phyloP scores from a whole-genome alignment of 2,329 filamentous ascomycete species.

The Calonectria honghensis region DNA sequence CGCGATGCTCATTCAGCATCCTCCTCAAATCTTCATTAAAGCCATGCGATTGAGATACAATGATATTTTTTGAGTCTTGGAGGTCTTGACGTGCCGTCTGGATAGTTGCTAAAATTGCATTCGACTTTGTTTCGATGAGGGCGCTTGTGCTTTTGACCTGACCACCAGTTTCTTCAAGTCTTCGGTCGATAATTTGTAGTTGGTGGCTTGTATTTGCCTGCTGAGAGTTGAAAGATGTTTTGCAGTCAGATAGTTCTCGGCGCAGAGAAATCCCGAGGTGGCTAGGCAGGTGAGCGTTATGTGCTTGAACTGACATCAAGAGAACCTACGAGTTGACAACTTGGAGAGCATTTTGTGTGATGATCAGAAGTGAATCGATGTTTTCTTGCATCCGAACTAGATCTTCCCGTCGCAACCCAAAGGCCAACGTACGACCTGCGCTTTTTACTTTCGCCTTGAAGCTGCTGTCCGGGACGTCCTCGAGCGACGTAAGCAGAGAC shows the following conservation, averaged over 20 bases:
- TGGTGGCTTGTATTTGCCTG: neutral
- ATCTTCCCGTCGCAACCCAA: conserved; percentile 10
- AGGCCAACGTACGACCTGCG: conserved; percentile 1
- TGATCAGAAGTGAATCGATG: conserved; percentile 1
- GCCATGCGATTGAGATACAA: neutral
- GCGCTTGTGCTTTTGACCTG: neutral
- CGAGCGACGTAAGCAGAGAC: conserved; percentile 6
- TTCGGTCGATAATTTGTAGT: neutral
- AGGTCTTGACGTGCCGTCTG: neutral
- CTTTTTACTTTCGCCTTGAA: conserved; percentile 23
- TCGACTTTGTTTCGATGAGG: neutral
- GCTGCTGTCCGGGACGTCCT: neutral
- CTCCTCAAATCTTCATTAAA: neutral
- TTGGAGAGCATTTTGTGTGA: conserved; percentile 21
- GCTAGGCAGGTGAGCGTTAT: neutral
- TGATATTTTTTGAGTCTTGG: neutral
- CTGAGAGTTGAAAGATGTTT: neutral
- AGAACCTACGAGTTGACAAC: conserved; percentile 28
- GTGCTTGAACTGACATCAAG: neutral
- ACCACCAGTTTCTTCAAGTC: neutral
- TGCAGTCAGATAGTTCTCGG: neutral
- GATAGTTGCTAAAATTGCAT: neutral
- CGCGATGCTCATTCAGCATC: neutral
- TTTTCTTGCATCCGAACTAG: conserved; percentile 18
- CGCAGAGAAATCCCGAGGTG: conserved; percentile 15